Conservation (phyloP, 495 filamentous ascomycete species). For the Acidomyces sp. region DNA sequence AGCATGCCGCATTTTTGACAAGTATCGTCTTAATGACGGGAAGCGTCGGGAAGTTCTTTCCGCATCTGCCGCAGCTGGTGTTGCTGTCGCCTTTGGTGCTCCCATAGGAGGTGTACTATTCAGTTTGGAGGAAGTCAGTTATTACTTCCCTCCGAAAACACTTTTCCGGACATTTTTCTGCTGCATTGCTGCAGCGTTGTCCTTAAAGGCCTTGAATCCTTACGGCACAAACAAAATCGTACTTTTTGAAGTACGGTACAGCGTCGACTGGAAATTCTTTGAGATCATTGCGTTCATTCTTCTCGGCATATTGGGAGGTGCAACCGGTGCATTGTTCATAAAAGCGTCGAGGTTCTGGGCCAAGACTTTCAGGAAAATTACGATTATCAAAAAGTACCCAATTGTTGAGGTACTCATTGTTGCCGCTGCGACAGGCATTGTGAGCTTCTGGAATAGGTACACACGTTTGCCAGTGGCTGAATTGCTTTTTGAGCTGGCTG, state of each 20-base stretch:
- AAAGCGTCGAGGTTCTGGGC: constrained; percentile 89
- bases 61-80: constrained; percentile 81
- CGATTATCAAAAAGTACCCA: constrained; percentile 67
- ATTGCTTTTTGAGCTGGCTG: constrained; percentile 77
- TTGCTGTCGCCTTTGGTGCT: constrained; percentile 89
- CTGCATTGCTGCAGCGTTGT: constrained; percentile 83
- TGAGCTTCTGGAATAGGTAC: constrained; percentile 87
- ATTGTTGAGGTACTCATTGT: constrained; percentile 81
- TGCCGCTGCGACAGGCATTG: constrained; percentile 66
- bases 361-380: constrained; percentile 68
- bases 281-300: constrained; percentile 77
- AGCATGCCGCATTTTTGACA: constrained; percentile 77
- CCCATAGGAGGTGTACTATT: constrained; percentile 57
- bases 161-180: constrained; percentile 97
- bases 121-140: constrained; percentile 87
- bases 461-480: constrained; percentile 84
- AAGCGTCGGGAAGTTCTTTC: constrained; percentile 84
- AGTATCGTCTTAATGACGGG: constrained; percentile 89
- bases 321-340: constrained; percentile 82
- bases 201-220: constrained; percentile 86
- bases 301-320: constrained; percentile 73
- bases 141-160: constrained; percentile 98
- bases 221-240: constrained; percentile 96
- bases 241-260: constrained; percentile 83
- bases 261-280: constrained; percentile 89